Evolutionary conservation across 1,139 yeast genomes (phyloP).

Genomic region (Suhomyces wounanorum): DNA sequence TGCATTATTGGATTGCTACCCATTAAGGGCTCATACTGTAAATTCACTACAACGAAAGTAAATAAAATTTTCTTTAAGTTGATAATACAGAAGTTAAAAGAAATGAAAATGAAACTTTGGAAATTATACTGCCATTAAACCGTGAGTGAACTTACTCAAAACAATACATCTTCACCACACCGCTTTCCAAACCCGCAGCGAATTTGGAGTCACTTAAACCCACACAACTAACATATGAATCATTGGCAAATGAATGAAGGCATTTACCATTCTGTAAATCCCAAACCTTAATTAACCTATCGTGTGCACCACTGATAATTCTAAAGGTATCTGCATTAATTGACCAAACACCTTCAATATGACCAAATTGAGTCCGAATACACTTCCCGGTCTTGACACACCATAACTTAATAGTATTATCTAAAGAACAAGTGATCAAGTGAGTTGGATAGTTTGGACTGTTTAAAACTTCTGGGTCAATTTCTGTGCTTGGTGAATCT

Average conservation of each 20-base stretch:
- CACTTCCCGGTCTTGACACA: slow-evolving; percentile 85
- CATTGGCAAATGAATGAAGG: slow-evolving; percentile 83
- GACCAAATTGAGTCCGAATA: slow-evolving; percentile 92
- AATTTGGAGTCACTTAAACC: slow-evolving; percentile 86
- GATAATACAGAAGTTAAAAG: not conserved
- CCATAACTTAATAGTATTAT: slow-evolving; percentile 93
- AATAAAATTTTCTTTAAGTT: not conserved
- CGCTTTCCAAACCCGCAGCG: slow-evolving; percentile 88
- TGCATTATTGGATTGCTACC: too few relatives aligned
- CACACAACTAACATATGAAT: slow-evolving; percentile 80
- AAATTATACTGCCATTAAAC: not conserved
- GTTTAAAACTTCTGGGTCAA: slow-evolving; percentile 30
- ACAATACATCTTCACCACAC: slow-evolving; percentile 77
- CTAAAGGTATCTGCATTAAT: slow-evolving; percentile 94
- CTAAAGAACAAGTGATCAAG: slow-evolving; percentile 82
- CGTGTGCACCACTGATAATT: slow-evolving; percentile 92
- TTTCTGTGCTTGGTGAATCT: slow-evolving; percentile 24
- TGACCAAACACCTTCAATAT: slow-evolving; percentile 97
- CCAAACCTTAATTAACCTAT: slow-evolving; percentile 89
- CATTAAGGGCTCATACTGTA: too few relatives aligned
- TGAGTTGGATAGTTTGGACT: slow-evolving; percentile 67
- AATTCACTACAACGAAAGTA: too few relatives aligned
- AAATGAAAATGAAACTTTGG: not conserved
- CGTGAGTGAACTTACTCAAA: slow-evolving; percentile 48
- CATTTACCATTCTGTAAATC: slow-evolving; percentile 92